Evolutionary conservation across 2,329 filamentous ascomycete genomes (phyloP).

Genomic region (Endocalyx cinctus): DNA sequence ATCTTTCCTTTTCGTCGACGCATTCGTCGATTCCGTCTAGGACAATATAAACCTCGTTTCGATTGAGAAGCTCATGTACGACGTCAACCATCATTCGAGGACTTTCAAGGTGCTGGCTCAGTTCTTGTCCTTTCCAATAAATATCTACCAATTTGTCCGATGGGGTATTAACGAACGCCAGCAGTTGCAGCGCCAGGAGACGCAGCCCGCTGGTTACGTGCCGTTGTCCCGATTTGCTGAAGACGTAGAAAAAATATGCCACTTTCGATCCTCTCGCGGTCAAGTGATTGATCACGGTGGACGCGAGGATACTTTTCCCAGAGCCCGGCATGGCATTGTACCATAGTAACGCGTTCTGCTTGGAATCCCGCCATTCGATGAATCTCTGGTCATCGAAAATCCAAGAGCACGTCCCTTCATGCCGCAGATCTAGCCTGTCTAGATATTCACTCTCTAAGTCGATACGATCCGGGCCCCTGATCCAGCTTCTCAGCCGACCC

Average conservation of each 20-base stretch:
- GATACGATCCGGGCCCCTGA: conserved; percentile 4
- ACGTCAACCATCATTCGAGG: conserved; percentile 1
- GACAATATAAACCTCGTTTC: conserved; percentile 6
- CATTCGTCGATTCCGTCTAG: conserved; percentile 11
- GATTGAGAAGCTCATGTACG: conserved; percentile 8
- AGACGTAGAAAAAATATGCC: conserved; percentile 11
- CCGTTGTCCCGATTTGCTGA: conserved; percentile 3
- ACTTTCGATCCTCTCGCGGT: conserved; percentile 3
- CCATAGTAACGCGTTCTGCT: conserved; percentile 8
- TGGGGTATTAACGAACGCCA: conserved; percentile 2
- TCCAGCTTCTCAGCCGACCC: conserved; percentile 6
- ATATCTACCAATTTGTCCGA: conserved; percentile 7
- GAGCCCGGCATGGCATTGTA: conserved; percentile 9
- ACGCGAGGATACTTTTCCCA: conserved; percentile 10
- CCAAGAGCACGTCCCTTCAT: conserved; percentile 6
- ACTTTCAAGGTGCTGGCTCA: conserved; percentile 5
- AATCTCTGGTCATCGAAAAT: conserved; percentile 4
- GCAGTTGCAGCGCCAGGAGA: conserved; percentile 7
- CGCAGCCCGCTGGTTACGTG: conserved; percentile 6
- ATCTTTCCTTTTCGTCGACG: conserved; percentile 5
- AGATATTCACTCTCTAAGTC: conserved; percentile 8
- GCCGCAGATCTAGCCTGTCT: conserved; percentile 3
- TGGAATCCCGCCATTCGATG: conserved; percentile 8
- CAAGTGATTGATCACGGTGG: conserved; percentile 6
- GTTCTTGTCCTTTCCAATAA: conserved; percentile 6